phyloP scores from a whole-genome alignment of 192 early-diverging fungal genomes.

The Jimgerdemannia lactiflua region DNA sequence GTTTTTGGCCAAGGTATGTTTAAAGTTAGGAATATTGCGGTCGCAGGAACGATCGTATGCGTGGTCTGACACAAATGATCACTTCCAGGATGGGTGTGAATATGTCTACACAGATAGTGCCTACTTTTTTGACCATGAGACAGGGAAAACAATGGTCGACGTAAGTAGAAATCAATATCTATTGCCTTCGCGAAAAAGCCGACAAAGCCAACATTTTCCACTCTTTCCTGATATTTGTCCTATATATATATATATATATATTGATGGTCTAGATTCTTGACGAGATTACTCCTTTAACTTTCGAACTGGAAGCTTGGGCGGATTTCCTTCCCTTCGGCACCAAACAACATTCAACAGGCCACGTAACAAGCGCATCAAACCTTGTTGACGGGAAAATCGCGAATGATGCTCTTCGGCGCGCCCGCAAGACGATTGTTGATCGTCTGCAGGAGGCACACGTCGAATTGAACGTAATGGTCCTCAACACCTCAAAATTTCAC shows the following conservation, averaged over 20 bases:
- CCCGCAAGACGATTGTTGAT: constrained; percentile 10
- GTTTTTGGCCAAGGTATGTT: no score
- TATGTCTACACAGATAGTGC: constrained; percentile 38
- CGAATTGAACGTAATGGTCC: constrained; percentile 27
- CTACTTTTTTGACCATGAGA: constrained; percentile 39
- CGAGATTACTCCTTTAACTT: constrained; percentile 9
- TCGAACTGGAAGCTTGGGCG: constrained; percentile 40
- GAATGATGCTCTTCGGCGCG: constrained; percentile 1
- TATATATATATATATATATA: no score
- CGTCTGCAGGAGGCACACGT: constrained; percentile 10
- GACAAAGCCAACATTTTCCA: no score
- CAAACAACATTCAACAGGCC: neutral
- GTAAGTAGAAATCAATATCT: no score
- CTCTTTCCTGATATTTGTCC: no score
- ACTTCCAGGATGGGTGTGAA: neutral
- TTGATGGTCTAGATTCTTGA: no score
- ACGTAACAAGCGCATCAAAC: no score
- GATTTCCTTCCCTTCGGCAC: constrained; percentile 32
- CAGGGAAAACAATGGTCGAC: constrained; percentile 19
- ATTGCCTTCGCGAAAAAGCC: no score
- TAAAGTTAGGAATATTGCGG: constrained; percentile 2
- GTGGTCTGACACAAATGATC: neutral
- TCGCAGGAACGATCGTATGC: neutral
- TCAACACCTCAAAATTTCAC: constrained; percentile 39
- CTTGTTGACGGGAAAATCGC: no score